Evolutionary conservation across 1,284 basidiomycete genomes (phyloP), one percentile per base, ranked within the genome.

Genomic region (Pterula multifida): DNA sequence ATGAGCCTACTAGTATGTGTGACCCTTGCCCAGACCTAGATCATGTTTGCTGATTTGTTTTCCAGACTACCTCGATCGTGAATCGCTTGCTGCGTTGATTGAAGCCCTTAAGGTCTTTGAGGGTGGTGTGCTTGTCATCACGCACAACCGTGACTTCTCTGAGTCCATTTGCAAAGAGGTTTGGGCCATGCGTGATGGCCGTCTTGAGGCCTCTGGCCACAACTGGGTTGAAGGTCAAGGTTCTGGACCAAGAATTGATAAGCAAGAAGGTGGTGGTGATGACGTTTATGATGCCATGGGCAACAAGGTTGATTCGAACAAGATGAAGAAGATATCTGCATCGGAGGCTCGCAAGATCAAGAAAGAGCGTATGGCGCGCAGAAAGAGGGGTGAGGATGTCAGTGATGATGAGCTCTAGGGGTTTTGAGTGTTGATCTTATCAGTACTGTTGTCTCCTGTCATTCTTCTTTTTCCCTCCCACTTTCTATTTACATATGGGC

Each of bases 151-250:
- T 58, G 93, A 96, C 78, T 97, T 97, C 79, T 95, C 91, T 53
- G 94, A 97, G 79, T 90, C 85, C 35, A 73, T 97, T 56, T 97
- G 93, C 76, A 72, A 76, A 60, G 87, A 89, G 69, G 90, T 92
- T 47, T 93, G 90, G 90, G 91, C 91, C 36, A 95, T 95, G 90
- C 80, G 85, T 53, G 89, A 95, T 63, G 93, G 93, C 61, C 81
- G 73, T 61, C 82, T 96, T 55, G 88, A 90, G 71, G 90, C 93
- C 12, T 94, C 91, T 47, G 95, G 95, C 56, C 94, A 97, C 78
- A 92, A 94, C 78, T 95, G 90, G 90, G 91, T 96, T 61, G 95
- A 98, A 71, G 93, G 93, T 50, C 94, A 98, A 69, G 93, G 93
- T 52, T 76, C 88, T 28, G 93, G 93, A 48, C 68, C 86, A 39